These are phyloP conservation scores for Licmophora abbreviata DNA, from an alignment of 108 stramenopile species.

Conservation along the genomic window DNA sequence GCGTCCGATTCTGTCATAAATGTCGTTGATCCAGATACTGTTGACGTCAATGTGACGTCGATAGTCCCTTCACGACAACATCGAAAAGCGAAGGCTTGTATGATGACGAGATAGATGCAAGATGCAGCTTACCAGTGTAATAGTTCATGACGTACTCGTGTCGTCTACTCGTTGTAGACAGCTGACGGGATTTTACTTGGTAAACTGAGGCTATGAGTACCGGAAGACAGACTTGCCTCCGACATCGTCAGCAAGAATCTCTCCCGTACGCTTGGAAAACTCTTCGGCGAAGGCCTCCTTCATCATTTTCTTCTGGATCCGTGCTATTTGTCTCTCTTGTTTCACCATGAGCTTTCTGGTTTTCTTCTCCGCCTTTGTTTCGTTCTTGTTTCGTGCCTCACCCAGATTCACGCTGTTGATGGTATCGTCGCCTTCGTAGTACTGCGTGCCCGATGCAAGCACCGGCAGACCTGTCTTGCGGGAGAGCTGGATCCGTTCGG, in stretches of 20 bases:
- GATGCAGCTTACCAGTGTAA: too few species aligned
- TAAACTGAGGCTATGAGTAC: constrained; percentile 9
- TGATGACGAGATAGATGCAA: too few species aligned
- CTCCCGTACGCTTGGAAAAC: constrained; percentile 48
- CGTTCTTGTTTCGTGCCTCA: constrained; percentile 62
- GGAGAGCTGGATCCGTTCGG: constrained; percentile 62
- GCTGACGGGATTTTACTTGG: too few species aligned
- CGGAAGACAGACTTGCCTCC: constrained; percentile 75
- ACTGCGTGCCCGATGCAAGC: constrained; percentile 20
- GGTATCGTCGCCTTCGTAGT: constrained; percentile 31
- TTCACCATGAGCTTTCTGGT: constrained; percentile 77
- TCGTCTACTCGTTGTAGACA: too few species aligned
- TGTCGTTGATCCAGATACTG: too few species aligned
- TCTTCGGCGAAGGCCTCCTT: constrained; percentile 80
- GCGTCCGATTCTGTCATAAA: too few species aligned
- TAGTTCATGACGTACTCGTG: too few species aligned
- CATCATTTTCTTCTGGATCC: constrained; percentile 91
- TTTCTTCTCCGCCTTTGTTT: constrained; percentile 81
- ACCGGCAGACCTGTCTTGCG: constrained; percentile 89
- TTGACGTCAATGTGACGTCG: too few species aligned
- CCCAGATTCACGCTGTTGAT: constrained; percentile 79
- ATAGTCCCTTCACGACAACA: too few species aligned
- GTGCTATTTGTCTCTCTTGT: constrained; percentile 70
- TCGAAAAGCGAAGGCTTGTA: too few species aligned
- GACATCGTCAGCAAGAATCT: constrained; percentile 51